Evolutionary conservation across 495 filamentous ascomycete species (phyloP).

Genomic region (Lasiosphaeria ovina): DNA sequence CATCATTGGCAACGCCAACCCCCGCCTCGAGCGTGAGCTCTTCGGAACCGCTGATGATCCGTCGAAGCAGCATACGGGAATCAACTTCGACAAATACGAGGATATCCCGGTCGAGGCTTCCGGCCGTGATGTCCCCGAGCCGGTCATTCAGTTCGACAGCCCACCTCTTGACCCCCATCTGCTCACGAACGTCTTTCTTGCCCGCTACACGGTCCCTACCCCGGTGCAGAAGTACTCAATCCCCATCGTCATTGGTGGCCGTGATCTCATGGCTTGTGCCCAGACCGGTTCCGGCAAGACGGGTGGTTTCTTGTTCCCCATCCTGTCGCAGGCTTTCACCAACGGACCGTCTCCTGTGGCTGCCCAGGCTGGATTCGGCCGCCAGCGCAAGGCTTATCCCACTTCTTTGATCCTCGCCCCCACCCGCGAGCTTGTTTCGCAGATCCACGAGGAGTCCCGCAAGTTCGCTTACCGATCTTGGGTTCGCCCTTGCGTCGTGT

Average conservation of each 20-base stretch:
- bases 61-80: slow-evolving; percentile 90
- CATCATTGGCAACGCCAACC: slow-evolving; percentile 81
- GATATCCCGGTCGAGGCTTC: slow-evolving; percentile 98
- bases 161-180: slow-evolving; percentile 92
- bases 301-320: slow-evolving; percentile 98
- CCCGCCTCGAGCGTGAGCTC: slow-evolving; percentile 88
- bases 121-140: slow-evolving; percentile 89
- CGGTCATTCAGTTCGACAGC: slow-evolving; percentile 84
- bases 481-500: slow-evolving; percentile 97
- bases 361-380: slow-evolving; percentile 63
- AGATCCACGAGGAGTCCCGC: slow-evolving; percentile 96
- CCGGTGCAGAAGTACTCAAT: slow-evolving; percentile 98
- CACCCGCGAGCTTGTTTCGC: slow-evolving; percentile 95
- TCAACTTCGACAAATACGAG: slow-evolving; percentile 99
- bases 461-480: slow-evolving; percentile 99
- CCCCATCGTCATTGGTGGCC: slow-evolving; percentile 92
- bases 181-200: slow-evolving; percentile 84
- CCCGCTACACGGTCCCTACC: slow-evolving; percentile 90
- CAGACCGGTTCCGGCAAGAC: slow-evolving; percentile 99
- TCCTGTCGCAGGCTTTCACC: slow-evolving; percentile 91
- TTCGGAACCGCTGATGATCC: slow-evolving; percentile 94
- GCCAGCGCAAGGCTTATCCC: slow-evolving; percentile 92
- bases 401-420: slow-evolving; percentile 94
- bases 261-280: slow-evolving; percentile 98
- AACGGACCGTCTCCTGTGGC: slow-evolving; percentile 75